These are phyloP conservation scores for Fusarium sp. DNA, from an alignment of 2,329 filamentous ascomycete species.

Conservation along the genomic window DNA sequence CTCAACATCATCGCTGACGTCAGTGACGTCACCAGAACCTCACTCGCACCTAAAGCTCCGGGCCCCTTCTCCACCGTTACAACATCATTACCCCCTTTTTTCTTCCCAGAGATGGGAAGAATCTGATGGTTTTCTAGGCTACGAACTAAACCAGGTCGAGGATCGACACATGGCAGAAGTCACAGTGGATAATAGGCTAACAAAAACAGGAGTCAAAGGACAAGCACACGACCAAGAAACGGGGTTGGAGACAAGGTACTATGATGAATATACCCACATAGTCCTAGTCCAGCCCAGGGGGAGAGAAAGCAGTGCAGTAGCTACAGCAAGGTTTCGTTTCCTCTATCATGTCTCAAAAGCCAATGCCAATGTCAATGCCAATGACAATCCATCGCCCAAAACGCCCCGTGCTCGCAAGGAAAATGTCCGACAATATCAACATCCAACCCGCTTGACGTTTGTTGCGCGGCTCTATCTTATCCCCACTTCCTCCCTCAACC, in stretches of 20 bases:
- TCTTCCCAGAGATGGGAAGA: neutral
- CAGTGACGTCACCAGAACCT: slow-evolving; percentile 38
- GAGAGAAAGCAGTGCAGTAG: neutral
- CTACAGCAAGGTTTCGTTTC: neutral
- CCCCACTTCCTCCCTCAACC: slow-evolving; percentile 12
- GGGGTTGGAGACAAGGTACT: neutral
- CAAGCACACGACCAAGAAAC: slow-evolving; percentile 1
- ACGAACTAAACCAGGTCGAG: neutral
- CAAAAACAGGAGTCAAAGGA: neutral
- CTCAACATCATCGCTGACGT: slow-evolving; percentile 34
- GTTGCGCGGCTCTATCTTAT: neutral
- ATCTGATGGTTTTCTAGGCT: slow-evolving; percentile 22
- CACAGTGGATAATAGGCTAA: neutral
- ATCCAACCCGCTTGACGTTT: slow-evolving; percentile 25
- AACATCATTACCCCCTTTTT: slow-evolving; percentile 9
- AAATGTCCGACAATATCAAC: slow-evolving; percentile 15
- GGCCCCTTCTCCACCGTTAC: slow-evolving; percentile 23
- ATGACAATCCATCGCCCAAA: slow-evolving; percentile 29
- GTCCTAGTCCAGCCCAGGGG: neutral
- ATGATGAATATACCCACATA: neutral
- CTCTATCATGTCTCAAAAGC: slow-evolving; percentile 3
- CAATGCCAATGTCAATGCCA: slow-evolving; percentile 13
- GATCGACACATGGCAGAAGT: slow-evolving; percentile 8
- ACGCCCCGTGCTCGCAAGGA: slow-evolving; percentile 25
- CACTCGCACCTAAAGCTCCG: slow-evolving; percentile 30